Evolutionary conservation across 2,329 filamentous ascomycete species (phyloP).

Genomic region (Exophiala spinifera): DNA sequence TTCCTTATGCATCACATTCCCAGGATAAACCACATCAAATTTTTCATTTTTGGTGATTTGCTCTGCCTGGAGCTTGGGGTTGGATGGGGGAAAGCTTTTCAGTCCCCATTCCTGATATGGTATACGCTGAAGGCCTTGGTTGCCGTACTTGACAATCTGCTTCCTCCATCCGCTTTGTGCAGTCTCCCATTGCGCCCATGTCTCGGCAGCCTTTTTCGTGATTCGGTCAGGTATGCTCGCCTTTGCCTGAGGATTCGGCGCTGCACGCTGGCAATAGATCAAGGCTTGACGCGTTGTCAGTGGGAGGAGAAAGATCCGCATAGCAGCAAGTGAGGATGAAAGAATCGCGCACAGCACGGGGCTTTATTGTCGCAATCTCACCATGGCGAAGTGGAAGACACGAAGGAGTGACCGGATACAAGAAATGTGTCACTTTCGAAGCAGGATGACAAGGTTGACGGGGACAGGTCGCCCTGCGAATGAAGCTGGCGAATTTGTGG

Average conservation of each 20-base stretch:
- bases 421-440: too few relatives aligned
- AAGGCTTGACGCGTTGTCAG: slow-evolving; percentile 88
- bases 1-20: slow-evolving; percentile 62
- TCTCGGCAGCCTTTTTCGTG: slow-evolving; percentile 67
- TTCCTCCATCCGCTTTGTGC: slow-evolving; percentile 84
- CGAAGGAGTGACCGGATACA: background rate
- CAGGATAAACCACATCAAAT: slow-evolving; percentile 74
- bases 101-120: slow-evolving; percentile 97
- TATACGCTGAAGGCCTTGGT: slow-evolving; percentile 78
- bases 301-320: slow-evolving; percentile 92
- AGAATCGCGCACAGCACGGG: slow-evolving; percentile 4
- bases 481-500: too few relatives aligned
- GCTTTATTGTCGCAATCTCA: slow-evolving; percentile 18
- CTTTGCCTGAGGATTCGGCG: slow-evolving; percentile 53
- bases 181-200: slow-evolving; percentile 86
- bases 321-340: slow-evolving; percentile 41
- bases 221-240: slow-evolving; percentile 65
- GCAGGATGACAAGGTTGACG: too few relatives aligned
- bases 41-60: slow-evolving; percentile 61
- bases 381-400: slow-evolving; percentile 16
- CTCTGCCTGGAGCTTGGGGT: slow-evolving; percentile 61
- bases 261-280: slow-evolving; percentile 81
- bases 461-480: too few relatives aligned
- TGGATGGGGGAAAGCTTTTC: slow-evolving; percentile 86
- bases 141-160: slow-evolving; percentile 79